Percentiles rank a stretch among this genome's conserved stretches.
phyloP scores from a whole-genome alignment of 345 rosid genomes.

The Punica granatum region DNA sequence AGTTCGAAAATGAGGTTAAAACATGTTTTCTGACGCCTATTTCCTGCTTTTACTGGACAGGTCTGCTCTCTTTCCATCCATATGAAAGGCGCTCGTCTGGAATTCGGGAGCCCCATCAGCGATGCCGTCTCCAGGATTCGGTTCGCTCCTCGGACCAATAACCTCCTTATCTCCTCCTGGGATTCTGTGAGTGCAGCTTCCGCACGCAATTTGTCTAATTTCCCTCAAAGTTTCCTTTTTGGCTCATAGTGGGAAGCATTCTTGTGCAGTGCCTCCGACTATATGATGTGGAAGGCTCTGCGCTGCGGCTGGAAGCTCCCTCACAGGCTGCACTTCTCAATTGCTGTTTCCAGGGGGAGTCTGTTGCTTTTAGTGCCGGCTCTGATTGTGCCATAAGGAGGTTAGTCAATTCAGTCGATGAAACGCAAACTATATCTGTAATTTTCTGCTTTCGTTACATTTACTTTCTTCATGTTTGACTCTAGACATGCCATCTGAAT shows the following conservation, averaged over 20 bases:
- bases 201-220: neutral
- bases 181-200: conserved; percentile 54
- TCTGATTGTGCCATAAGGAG: conserved; percentile 76
- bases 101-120: conserved; percentile 40
- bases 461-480: neutral
- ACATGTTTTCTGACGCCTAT: neutral
- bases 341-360: conserved; percentile 65
- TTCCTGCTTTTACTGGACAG: neutral
- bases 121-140: conserved; percentile 68
- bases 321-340: conserved; percentile 61
- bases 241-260: neutral
- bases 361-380: conserved; percentile 42
- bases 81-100: conserved; percentile 28
- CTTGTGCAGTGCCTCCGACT: conserved; percentile 50
- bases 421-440: neutral
- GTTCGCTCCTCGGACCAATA: conserved; percentile 68
- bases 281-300: conserved; percentile 59
- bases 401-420: conserved; percentile 18
- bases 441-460: neutral
- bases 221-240: neutral
- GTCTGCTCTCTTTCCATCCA: neutral
- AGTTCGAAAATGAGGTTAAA: neutral
- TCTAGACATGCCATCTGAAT: neutral
- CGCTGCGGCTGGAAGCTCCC: conserved; percentile 40
- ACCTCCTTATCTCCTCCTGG: conserved; percentile 86